phyloP scores from a whole-genome alignment of 192 early-diverging fungal species.

The Powellomyces hirtus region DNA sequence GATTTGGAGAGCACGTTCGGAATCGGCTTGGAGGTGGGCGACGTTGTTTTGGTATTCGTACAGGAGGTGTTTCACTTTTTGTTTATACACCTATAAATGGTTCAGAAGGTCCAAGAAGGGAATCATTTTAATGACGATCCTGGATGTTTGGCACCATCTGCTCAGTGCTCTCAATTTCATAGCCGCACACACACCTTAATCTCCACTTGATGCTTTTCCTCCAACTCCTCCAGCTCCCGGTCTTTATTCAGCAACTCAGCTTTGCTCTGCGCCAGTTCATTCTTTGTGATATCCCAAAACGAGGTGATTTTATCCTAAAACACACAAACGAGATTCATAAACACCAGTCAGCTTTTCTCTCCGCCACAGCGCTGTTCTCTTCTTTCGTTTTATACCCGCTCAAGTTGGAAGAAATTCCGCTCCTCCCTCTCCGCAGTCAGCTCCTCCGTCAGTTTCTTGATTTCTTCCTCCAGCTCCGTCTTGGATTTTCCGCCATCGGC shows the following conservation, averaged over 20 bases:
- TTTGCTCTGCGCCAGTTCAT: slow-evolving; percentile 47
- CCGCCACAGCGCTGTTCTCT: too few species aligned
- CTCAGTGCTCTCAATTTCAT: background rate
- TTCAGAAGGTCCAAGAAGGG: too few species aligned
- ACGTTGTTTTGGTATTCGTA: slow-evolving; percentile 72
- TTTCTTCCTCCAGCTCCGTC: slow-evolving; percentile 44
- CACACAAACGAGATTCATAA: too few species aligned
- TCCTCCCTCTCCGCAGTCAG: slow-evolving; percentile 53
- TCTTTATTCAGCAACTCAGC: slow-evolving; percentile 59
- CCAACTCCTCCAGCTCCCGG: slow-evolving; percentile 59
- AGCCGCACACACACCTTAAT: slow-evolving; percentile 67
- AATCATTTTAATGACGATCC: too few species aligned
- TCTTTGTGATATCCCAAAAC: slow-evolving; percentile 63
- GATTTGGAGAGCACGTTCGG: slow-evolving; percentile 55
- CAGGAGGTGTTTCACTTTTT: slow-evolving; percentile 69
- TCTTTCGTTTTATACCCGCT: slow-evolving; percentile 42
- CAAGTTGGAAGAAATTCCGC: slow-evolving; percentile 63
- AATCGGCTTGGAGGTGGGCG: slow-evolving; percentile 63
- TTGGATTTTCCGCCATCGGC: slow-evolving; percentile 33
- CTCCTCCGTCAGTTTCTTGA: slow-evolving; percentile 53
- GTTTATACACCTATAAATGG: slow-evolving; percentile 56
- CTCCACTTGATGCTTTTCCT: slow-evolving; percentile 67
- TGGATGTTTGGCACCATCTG: too few species aligned
- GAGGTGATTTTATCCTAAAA: slow-evolving; percentile 58
- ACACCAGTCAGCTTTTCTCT: too few species aligned